Evolutionary conservation across 306 rosid species (phyloP), one percentile per base, ranked within the genome.

Genomic region (Ochetophila trinervis): DNA sequence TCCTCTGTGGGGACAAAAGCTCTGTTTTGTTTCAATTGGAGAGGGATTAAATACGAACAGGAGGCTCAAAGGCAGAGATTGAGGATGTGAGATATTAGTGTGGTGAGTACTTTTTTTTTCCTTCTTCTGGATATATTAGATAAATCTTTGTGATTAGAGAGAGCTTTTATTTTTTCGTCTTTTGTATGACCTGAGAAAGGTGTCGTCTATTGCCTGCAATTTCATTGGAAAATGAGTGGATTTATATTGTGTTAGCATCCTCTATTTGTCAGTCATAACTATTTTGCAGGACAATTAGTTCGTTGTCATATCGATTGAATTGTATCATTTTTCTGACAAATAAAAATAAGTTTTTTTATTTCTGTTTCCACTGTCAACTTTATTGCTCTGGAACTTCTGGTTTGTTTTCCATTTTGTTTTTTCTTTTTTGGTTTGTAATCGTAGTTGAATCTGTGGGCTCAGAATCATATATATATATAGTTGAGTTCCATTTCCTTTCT

Each of bases 201-300:
- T 74, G 84, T 83, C 88, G 74, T 72, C 24, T 69, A 52, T 66
- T 16, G 73, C 67, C 69, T 73, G 72, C 79, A 34, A 20, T 68
- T 67, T 66, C 67, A 64, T 75, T 80, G 27, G 32, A 68, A 34
- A 76, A 54, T 52, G 22, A 45, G 63, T 44, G 35, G 22, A 57
- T 50, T 76, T 22, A 27, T 56, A 50, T 17, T 51, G 71, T 60
- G 2, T 40, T 56, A 14, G 15, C 71, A 44, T 21, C 40, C 40
- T 23, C 8, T 36, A 56, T 8, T 42, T 18, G 42, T 52, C 19
- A 67, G 53, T 68, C 36, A 57, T 56, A 53, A 12, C 47, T 54
- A 10, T 34, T 23, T 68, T 10, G 34, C 53, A 34, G 67, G 5
- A 49, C 34, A 35, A 53, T 62, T 24, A 24, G 51, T 52, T 32